Conservation (phyloP, 1,284 basidiomycete genomes). For the Omphalotus olearius region DNA sequence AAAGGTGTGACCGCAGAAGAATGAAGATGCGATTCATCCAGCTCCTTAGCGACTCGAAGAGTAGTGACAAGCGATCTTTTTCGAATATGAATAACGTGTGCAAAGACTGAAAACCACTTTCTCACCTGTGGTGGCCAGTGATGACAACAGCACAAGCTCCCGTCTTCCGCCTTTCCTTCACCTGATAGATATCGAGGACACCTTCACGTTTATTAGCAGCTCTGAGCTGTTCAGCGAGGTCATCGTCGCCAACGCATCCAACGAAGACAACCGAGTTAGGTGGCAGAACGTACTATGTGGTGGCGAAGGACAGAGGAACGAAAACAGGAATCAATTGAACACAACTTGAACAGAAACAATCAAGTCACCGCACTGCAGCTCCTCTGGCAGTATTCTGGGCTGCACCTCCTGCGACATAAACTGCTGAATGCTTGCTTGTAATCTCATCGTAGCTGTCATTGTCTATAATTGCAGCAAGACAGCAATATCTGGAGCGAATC, state of each 20-base stretch:
- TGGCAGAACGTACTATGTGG: conserved; percentile 81
- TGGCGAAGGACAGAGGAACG: not conserved
- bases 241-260: conserved; percentile 92
- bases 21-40: conserved; percentile 76
- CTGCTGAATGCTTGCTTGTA: conserved; percentile 71
- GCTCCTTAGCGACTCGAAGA: conserved; percentile 87
- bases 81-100: not conserved
- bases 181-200: conserved; percentile 87
- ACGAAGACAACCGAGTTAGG: conserved; percentile 89
- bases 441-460: conserved; percentile 76
- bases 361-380: conserved; percentile 73
- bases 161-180: conserved; percentile 84
- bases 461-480: not conserved
- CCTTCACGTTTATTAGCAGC: conserved; percentile 93
- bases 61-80: conserved; percentile 32
- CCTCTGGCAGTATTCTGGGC: conserved; percentile 95
- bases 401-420: conserved; percentile 96
- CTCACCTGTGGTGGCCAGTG: conserved; percentile 86
- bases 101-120: not conserved
- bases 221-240: conserved; percentile 85
- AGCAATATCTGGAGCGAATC: conserved; percentile 41
- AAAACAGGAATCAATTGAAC: conserved; percentile 1
- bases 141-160: conserved; percentile 97
- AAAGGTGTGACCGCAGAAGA: conserved; percentile 77
- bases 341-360: not conserved